Conservation (phyloP, 257 asterid genomes). For the Fraxinus americana region DNA sequence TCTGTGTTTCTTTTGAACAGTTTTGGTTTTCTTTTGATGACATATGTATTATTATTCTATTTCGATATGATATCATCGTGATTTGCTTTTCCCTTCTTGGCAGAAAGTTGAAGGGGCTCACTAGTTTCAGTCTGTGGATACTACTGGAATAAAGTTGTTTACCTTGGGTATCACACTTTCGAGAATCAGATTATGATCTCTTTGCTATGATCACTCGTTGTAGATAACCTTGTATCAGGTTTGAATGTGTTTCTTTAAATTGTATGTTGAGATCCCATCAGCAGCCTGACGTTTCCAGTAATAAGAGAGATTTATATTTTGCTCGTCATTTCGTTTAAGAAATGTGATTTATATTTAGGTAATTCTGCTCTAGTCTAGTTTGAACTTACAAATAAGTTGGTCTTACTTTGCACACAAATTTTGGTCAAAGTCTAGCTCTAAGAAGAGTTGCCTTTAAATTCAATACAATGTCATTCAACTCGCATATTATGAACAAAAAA, state of each 20-base stretch:
- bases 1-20: not conserved
- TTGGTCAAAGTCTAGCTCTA: no score
- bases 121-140: not conserved
- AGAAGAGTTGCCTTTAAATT: no score
- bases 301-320: not conserved
- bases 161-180: constrained; percentile 1
- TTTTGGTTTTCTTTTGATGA: not conserved
- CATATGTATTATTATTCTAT: not conserved
- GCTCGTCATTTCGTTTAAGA: not conserved
- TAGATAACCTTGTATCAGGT: constrained; percentile 17
- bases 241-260: not conserved
- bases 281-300: not conserved
- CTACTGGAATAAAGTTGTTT: constrained; percentile 28
- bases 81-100: constrained; percentile 17
- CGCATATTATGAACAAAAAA: no score
- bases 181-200: constrained; percentile 11
- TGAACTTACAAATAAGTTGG: no score
- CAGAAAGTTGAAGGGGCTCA: constrained; percentile 50
- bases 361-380: no score
- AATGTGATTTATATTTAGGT: no score
- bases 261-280: not conserved
- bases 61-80: not conserved
- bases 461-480: no score
- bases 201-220: constrained; percentile 14
- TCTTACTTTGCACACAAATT: no score